Evolutionary conservation across 495 filamentous ascomycete species (phyloP).

Genomic region (Aspergillus diversus): DNA sequence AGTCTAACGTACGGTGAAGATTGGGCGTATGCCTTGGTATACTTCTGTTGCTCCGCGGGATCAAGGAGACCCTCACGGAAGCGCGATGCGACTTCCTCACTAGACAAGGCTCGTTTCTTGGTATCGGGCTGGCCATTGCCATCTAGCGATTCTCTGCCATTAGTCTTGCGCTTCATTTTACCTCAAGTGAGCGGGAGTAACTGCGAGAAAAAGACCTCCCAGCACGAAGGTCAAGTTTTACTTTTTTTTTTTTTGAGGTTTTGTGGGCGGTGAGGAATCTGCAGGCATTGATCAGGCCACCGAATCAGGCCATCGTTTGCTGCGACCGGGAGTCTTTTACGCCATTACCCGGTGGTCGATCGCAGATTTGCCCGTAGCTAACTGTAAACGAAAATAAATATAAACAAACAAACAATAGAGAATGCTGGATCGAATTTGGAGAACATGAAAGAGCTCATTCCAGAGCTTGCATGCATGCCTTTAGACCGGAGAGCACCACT

Average conservation of each 20-base stretch:
- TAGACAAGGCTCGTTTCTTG: conserved; percentile 58
- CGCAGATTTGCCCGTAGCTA: background rate
- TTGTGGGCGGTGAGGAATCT: conserved; percentile 27
- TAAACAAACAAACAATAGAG: no score
- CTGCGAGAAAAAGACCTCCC: background rate
- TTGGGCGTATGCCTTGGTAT: conserved; percentile 68
- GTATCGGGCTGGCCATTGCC: conserved; percentile 46
- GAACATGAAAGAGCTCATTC: no score
- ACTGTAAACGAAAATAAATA: no score
- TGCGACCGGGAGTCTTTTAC: background rate
- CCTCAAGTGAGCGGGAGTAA: conserved; percentile 1
- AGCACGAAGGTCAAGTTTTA: conserved; percentile 6
- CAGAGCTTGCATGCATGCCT: no score
- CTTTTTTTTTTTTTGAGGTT: conserved; percentile 14
- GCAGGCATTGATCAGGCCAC: conserved; percentile 25
- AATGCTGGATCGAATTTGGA: no score
- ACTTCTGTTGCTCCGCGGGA: conserved; percentile 62
- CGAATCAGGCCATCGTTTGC: conserved; percentile 23
- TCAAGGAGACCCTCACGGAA: conserved; percentile 84
- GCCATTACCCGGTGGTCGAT: background rate
- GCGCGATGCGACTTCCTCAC: conserved; percentile 47
- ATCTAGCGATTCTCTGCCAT: conserved; percentile 34
- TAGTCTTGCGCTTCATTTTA: conserved; percentile 62
- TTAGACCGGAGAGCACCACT: no score
- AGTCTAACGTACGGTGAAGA: conserved; percentile 65